Percentiles rank a stretch among this genome's conserved stretches.
phyloP scores from a whole-genome alignment of 805 yeast species.

The Schwanniomyces pseudopolymorphus region DNA sequence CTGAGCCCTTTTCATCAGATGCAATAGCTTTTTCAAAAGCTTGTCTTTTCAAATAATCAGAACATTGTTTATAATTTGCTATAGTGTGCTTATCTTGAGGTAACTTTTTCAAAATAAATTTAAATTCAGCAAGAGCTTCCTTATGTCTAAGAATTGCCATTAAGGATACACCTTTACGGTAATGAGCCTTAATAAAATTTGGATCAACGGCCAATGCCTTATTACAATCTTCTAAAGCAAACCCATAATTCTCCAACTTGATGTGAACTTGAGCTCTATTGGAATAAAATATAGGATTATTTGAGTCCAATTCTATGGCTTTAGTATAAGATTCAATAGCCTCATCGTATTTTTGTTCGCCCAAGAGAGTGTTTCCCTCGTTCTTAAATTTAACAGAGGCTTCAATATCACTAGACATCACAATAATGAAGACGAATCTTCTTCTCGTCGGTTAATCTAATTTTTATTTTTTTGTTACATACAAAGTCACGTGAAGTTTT shows the following conservation, averaged over 20 bases:
- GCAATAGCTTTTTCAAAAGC: slow-evolving; percentile 89
- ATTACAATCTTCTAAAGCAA: slow-evolving; percentile 77
- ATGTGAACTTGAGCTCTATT: slow-evolving; percentile 91
- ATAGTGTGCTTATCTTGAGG: slow-evolving; percentile 73
- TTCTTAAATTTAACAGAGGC: slow-evolving; percentile 56
- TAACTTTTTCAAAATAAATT: slow-evolving; percentile 54
- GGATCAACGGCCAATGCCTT: slow-evolving; percentile 68
- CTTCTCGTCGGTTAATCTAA: background rate
- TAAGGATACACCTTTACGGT: slow-evolving; percentile 80
- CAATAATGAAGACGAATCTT: background rate
- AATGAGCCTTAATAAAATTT: slow-evolving; percentile 73
- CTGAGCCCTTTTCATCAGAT: slow-evolving; percentile 57
- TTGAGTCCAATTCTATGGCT: slow-evolving; percentile 66
- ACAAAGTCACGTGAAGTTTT: background rate
- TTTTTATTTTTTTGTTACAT: background rate
- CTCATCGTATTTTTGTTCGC: slow-evolving; percentile 56
- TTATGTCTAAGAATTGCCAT: slow-evolving; percentile 75
- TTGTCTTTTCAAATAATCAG: slow-evolving; percentile 61
- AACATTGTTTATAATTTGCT: slow-evolving; percentile 61
- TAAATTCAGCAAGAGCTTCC: slow-evolving; percentile 71
- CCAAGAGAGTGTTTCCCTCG: slow-evolving; percentile 72
- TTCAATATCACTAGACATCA: slow-evolving; percentile 12
- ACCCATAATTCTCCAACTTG: slow-evolving; percentile 82
- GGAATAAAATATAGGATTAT: slow-evolving; percentile 66
- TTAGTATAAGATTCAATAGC: slow-evolving; percentile 72